A percentile compares a stretch with the other conserved stretches of the same genome.
phyloP scores from a whole-genome alignment of 768 basidiomycete species.

The Suillus fuscotomentosus region DNA sequence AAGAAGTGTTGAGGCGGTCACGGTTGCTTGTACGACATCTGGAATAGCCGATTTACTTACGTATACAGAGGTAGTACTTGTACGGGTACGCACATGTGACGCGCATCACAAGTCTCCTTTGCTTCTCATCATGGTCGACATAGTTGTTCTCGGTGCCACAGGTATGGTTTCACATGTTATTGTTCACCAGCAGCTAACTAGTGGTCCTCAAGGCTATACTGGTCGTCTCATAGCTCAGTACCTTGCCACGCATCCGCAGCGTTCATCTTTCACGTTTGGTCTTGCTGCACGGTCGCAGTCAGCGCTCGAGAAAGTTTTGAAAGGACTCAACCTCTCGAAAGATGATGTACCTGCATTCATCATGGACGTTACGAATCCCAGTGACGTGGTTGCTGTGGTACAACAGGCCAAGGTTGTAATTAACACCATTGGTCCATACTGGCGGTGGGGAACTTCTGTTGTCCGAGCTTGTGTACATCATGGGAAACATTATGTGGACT shows the following conservation, averaged over 20 bases:
- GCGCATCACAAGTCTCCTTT: not conserved
- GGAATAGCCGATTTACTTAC: not conserved
- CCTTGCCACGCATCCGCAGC: constrained; percentile 62
- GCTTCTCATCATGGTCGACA: constrained; percentile 41
- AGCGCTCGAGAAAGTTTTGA: constrained; percentile 55
- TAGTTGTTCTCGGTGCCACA: constrained; percentile 73
- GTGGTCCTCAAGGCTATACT: constrained; percentile 49
- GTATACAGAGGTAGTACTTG: not conserved
- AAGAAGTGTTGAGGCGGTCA: not conserved
- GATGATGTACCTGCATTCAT: constrained; percentile 44
- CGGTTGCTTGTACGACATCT: not conserved
- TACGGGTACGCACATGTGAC: not conserved
- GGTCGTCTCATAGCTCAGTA: constrained; percentile 70
- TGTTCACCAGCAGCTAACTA: not conserved
- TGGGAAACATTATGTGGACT: constrained; percentile 83
- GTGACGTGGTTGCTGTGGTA: constrained; percentile 57
- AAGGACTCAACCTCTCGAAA: constrained; percentile 40
- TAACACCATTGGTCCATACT: constrained; percentile 76
- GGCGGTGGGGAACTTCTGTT: constrained; percentile 68
- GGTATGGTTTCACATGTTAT: constrained; percentile 26
- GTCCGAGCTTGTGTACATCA: constrained; percentile 75
- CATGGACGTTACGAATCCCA: constrained; percentile 57
- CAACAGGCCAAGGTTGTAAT: constrained; percentile 64
- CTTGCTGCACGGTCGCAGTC: constrained; percentile 66
- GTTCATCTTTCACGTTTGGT: constrained; percentile 59